Base-by-base conservation (phyloP, 2,329 filamentous ascomycete species). In the Xylaria digitata region DNA sequence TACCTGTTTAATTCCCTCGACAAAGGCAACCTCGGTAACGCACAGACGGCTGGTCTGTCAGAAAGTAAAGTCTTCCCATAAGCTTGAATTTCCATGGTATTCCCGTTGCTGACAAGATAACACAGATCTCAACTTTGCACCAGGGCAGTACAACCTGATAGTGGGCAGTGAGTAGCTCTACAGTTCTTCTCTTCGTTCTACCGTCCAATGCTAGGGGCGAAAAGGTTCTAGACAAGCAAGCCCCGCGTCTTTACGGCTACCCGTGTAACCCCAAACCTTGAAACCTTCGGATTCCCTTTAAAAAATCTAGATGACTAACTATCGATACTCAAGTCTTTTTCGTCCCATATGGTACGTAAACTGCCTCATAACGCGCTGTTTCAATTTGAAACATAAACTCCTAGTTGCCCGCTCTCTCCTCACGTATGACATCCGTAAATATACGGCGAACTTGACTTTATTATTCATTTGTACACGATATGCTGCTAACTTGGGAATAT, bases 101-200 rank as follows among this genome's bases (percentile, higher is more conserved):
- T 13, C 17, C 8, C 1, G 23, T 32, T 9, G 26, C 66, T 70
- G 32, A 70, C 52, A 46, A 6, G 5, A 19, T 4, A 21, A 17
- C 17, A 11, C 45, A 79, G 85, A 89, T 72, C 79, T 92, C 21
- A 76, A 86, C 37, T 89, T 93, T 78, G 83, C 83, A 49, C 77
- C 79, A 0, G 84, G 88, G 69, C 85, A 92, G 75, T 92, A 93
- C 80, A 92, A 92, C 75, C 84, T 88, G 32, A 85, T 92, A 54
- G 78, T 93, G 42, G 85, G 84, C 58, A 88, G 68, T 70, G 34
- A 70, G 68, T 68, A 8, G 17, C 49, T n/a, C 11, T 26, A 2
- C 23, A 4, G 4, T 3, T 19, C 26, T 9, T 15, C 23, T 40
- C 26, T 15, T 15, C 40, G 19, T 19, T 34, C 48, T 23, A 21